Evolutionary conservation across 2,329 filamentous ascomycete genomes (phyloP).

Genomic region (Aspergillus piperis): DNA sequence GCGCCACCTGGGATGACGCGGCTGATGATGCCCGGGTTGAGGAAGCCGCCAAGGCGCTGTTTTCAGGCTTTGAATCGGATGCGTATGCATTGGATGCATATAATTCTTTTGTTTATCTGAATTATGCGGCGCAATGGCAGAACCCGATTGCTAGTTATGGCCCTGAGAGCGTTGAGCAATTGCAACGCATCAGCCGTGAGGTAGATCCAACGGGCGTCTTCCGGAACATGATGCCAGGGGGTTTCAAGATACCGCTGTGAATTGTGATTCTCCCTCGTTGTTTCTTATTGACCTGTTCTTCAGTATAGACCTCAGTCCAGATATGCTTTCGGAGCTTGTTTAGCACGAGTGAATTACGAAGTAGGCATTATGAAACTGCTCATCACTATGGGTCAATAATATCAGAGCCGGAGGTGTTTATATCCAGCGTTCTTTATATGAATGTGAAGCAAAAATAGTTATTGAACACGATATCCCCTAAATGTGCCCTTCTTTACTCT

Average conservation of each 20-base stretch:
- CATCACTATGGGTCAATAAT: no score
- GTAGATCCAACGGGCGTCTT: constrained; percentile 47
- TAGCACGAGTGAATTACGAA: no score
- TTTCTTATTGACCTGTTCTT: no score
- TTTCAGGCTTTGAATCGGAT: constrained; percentile 3
- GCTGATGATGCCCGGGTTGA: constrained; percentile 36
- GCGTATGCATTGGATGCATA: constrained; percentile 26
- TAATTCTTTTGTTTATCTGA: constrained; percentile 44
- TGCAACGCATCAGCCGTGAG: constrained; percentile 36
- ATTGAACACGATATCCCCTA: no score
- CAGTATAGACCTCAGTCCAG: no score
- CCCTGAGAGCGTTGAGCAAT: constrained; percentile 28
- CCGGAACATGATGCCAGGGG: constrained; percentile 43
- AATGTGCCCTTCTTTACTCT: no score
- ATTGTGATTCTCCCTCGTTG: no score
- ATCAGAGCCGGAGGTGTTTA: no score
- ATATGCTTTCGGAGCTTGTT: no score
- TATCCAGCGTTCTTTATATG: no score
- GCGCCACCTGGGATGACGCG: constrained; percentile 33
- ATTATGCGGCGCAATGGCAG: constrained; percentile 50
- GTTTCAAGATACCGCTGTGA: constrained; percentile 39
- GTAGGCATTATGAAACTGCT: no score
- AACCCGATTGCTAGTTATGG: constrained; percentile 48
- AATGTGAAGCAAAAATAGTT: no score
- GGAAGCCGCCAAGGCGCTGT: constrained; percentile 25